Percentiles rank a stretch among this genome's conserved stretches.
These are phyloP conservation scores for Boletus sp. DNA, from an alignment of 1,284 basidiomycete genomes.

Conservation along the genomic window DNA sequence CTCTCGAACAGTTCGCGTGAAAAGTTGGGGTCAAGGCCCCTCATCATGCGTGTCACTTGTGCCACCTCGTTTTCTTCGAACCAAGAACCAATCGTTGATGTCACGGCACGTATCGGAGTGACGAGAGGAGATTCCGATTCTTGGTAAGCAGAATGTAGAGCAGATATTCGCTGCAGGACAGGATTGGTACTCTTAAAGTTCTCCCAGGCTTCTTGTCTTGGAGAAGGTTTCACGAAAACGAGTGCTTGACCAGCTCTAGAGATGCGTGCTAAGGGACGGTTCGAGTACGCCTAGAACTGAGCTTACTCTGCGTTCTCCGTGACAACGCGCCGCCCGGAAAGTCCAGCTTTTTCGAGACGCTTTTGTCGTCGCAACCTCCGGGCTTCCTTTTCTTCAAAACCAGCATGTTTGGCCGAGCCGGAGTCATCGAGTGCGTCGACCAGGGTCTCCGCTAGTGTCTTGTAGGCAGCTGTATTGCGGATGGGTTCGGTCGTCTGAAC, in stretches of 20 bases:
- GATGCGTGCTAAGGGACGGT: constrained; percentile 2
- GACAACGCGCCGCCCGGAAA: constrained; percentile 54
- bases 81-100: constrained; percentile 81
- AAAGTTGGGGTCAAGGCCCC: constrained; percentile 83
- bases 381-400: constrained; percentile 90
- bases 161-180: constrained; percentile 55
- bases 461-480: constrained; percentile 93
- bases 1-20: constrained; percentile 83
- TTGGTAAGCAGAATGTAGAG: constrained; percentile 73
- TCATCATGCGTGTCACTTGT: constrained; percentile 86
- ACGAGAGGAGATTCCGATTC: constrained; percentile 94
- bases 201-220: constrained; percentile 75
- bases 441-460: constrained; percentile 83
- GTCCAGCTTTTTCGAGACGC: constrained; percentile 80
- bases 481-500: constrained; percentile 88
- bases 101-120: constrained; percentile 77
- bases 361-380: constrained; percentile 71
- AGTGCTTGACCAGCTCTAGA: constrained; percentile 79
- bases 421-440: constrained; percentile 94
- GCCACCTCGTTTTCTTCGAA: constrained; percentile 99
- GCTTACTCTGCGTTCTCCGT: constrained; percentile 78
- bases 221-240: constrained; percentile 78
- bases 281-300: neutral
- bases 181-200: constrained; percentile 72
- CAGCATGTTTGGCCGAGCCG: constrained; percentile 86